Conservation (phyloP, 2,329 filamentous ascomycete species). For the Akanthomyces uredinophilus region DNA sequence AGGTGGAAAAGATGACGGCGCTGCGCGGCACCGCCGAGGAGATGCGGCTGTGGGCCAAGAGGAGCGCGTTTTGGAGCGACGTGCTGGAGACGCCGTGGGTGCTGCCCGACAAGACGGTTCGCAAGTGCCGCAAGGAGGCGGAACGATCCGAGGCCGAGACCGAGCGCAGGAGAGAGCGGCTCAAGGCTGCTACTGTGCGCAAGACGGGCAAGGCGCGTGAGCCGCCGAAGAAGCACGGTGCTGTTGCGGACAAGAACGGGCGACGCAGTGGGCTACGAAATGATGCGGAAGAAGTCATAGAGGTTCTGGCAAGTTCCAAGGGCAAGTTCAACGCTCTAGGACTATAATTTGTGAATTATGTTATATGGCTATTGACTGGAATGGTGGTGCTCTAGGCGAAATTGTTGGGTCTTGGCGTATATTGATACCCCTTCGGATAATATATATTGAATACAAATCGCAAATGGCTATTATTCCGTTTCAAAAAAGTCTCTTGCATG, state of each 20-base stretch:
- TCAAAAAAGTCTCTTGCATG: background rate
- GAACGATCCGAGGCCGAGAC: slow-evolving; percentile 29
- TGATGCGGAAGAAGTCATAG: slow-evolving; percentile 11
- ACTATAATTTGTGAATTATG: slow-evolving; percentile 21
- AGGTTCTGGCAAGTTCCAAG: slow-evolving; percentile 16
- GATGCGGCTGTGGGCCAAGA: slow-evolving; percentile 54
- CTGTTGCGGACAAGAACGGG: background rate
- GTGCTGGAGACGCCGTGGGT: slow-evolving; percentile 51
- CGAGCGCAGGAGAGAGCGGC: slow-evolving; percentile 24
- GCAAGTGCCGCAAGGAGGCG: slow-evolving; percentile 44
- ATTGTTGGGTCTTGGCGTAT: slow-evolving; percentile 2
- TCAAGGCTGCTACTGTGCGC: slow-evolving; percentile 15
- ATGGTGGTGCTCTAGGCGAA: background rate
- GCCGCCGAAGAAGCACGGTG: background rate
- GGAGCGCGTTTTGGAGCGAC: slow-evolving; percentile 42
- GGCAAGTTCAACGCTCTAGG: slow-evolving; percentile 33
- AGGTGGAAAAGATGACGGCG: slow-evolving; percentile 44
- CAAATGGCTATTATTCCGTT: background rate
- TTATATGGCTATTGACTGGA: background rate
- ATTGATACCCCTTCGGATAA: background rate
- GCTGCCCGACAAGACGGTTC: slow-evolving; percentile 44
- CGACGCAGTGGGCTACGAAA: background rate
- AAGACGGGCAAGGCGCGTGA: background rate
- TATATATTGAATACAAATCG: background rate
- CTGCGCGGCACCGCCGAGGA: slow-evolving; percentile 52